Evolutionary conservation across 257 asterid species (phyloP), one percentile per base, ranked within the genome.

Genomic region (Verbascum thapsus): DNA sequence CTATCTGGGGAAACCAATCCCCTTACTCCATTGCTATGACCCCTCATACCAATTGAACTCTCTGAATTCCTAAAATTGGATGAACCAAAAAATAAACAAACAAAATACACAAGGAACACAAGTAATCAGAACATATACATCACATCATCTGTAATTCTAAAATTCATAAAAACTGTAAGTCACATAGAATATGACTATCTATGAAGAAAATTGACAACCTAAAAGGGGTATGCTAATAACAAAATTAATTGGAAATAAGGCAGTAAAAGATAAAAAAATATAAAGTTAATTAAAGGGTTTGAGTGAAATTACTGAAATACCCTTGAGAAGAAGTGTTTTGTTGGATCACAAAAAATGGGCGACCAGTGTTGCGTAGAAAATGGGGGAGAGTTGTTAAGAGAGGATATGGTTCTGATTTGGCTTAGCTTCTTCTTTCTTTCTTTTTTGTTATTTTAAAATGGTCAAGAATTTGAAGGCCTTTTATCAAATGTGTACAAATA

Each of bases 21-120:
- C 74, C 71, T 75, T 7, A 50, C 73, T 18, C 80, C 84, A 70
- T 78, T 78, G 80, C 71, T 73, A 3, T 80, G 78, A 1, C 81
- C 84, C 76, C 75, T 78, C 87, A 78, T 81, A 55, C 76, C 82
- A 69, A 75, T 48, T 37, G 76, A 72, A 49, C 76, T 69, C 58
- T 76, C 82, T 51, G 89, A 83, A 80, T 91, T 91, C 91, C 98
- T 91, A 41, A 30, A 42, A 47, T 55, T 50, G 20, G 48, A 54
- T 11, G 12, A 35, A 52, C 10, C 10, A 17, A 63, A 47, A 8
- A 15, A 40, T 3, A 26, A 47, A 18, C 5, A 26, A 26, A 26
- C 5, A 26, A n/a, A n/a, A n/a, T n/a, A n/a, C 38, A 35, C 7
- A 10, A 7, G 20, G 4, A 22, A 63, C 18, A 3, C 17, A 45